A percentile compares a stretch with the other conserved stretches of the same genome.
phyloP scores from a whole-genome alignment of 2,329 filamentous ascomycete genomes.

The Lachnellula suecica region DNA sequence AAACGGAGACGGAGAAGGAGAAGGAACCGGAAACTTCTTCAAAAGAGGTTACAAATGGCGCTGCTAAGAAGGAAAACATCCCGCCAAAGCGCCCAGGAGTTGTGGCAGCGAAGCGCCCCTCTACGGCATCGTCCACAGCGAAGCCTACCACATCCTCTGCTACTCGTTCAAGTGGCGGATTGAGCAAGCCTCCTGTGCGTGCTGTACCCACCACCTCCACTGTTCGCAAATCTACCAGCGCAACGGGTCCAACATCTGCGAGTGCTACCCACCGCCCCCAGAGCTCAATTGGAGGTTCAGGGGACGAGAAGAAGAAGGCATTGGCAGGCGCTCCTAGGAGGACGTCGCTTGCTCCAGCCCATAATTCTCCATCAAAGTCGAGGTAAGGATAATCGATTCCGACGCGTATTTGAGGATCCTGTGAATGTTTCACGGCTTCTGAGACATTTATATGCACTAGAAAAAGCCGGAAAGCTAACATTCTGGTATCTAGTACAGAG shows the following conservation, averaged over 20 bases:
- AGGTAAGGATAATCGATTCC: too few species aligned
- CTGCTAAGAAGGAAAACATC: slow-evolving; percentile 23
- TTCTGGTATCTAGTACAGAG: too few species aligned
- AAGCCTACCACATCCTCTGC: slow-evolving; percentile 28
- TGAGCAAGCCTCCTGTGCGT: slow-evolving; percentile 35
- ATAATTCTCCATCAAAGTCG: slow-evolving; percentile 26
- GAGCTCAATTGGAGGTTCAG: slow-evolving; percentile 30
- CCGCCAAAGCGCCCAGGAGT: slow-evolving; percentile 7
- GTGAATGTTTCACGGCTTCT: too few species aligned
- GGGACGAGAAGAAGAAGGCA: slow-evolving; percentile 33
- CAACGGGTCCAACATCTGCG: slow-evolving; percentile 31
- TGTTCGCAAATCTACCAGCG: slow-evolving; percentile 30
- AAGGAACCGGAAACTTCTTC: slow-evolving; percentile 26
- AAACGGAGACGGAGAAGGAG: slow-evolving; percentile 29
- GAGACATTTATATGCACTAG: too few species aligned
- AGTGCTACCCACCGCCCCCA: slow-evolving; percentile 28
- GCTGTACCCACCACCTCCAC: slow-evolving; percentile 23
- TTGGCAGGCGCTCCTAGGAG: slow-evolving; percentile 25
- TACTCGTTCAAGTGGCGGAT: slow-evolving; percentile 28
- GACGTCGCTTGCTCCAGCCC: slow-evolving; percentile 29
- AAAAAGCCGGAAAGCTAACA: too few species aligned
- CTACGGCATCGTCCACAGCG: slow-evolving; percentile 23
- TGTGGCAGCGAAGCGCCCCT: neutral
- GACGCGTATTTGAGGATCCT: too few species aligned
- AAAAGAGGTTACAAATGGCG: slow-evolving; percentile 24